Evolutionary conservation across 2,329 filamentous ascomycete species (phyloP).

Genomic region (Aspergillus latus): DNA sequence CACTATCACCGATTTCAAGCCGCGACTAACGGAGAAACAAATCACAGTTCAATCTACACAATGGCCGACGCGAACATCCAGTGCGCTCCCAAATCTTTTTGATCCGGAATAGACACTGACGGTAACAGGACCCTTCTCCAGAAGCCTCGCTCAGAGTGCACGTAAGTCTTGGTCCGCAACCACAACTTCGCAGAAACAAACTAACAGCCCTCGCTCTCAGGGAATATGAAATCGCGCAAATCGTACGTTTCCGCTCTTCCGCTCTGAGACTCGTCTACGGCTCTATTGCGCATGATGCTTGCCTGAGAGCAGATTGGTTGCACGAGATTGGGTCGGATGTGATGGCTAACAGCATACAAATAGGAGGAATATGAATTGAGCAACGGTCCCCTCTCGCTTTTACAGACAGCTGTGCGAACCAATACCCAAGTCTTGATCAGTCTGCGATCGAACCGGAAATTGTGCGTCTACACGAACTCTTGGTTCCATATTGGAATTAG

Average conservation of each 20-base stretch:
- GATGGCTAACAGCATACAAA: background rate
- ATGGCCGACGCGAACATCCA: slow-evolving; percentile 17
- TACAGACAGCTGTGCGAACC: slow-evolving; percentile 92
- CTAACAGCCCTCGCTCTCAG: slow-evolving; percentile 4
- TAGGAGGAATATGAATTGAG: slow-evolving; percentile 74
- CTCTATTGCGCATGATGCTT: background rate
- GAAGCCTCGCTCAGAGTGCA: slow-evolving; percentile 17
- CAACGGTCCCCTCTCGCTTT: slow-evolving; percentile 81
- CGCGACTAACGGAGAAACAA: slow-evolving; percentile 9
- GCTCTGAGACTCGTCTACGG: background rate
- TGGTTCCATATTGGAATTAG: background rate
- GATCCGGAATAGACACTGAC: background rate
- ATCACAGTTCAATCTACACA: slow-evolving; percentile 3
- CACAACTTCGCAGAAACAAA: background rate
- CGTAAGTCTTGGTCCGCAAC: slow-evolving; percentile 8
- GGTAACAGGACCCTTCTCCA: slow-evolving; percentile 12
- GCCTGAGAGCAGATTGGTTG: background rate
- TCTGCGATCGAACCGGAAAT: slow-evolving; percentile 94
- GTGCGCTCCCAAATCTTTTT: background rate
- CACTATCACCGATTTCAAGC: slow-evolving; percentile 12
- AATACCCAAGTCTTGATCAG: slow-evolving; percentile 97
- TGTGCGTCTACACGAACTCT: slow-evolving; percentile 3
- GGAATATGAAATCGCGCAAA: slow-evolving; percentile 17
- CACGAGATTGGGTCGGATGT: background rate
- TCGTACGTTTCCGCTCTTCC: slow-evolving; percentile 4